Base-by-base conservation (phyloP, 176 grass and related monocot genomes). In the Dendrocalamus sinicus region DNA sequence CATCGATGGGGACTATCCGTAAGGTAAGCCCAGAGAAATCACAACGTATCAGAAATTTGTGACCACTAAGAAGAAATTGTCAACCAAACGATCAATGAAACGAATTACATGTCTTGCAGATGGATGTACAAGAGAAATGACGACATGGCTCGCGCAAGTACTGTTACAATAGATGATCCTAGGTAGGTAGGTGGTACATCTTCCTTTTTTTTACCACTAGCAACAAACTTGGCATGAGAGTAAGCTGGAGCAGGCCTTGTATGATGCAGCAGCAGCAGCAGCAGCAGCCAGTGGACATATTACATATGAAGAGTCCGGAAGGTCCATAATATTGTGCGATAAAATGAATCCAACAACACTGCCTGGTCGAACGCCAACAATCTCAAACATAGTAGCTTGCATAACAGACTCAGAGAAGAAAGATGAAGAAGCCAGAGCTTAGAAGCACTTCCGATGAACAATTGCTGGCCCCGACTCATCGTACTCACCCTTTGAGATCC, bases 371-470 rank as follows among this genome's bases (percentile, higher is more conserved):
- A 89, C 53, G 70, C 70, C 80, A 78, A 55, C 80, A 83, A 72
- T 88, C 73, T 88, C 66, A 83, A 88, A 83, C 73, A 72, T 69
- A 77, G 54, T 71, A 39, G 86, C 65, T 78, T 78, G 83, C 86
- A 88, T 43, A 30, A 30, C 8, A 76, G 87, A 46, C 73, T 72
- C 78, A 70, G 50, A 82, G 61, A 54, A 60, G 67, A 41, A 89
- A 89, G 77, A 44, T 16, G 26, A 73, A 81, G 26, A 51, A 51
- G 17, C 45, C 74, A 24, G 2, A 39, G 58, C 69, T 79, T 81
- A 89, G 83, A 89, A 89, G 83, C 88, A 89, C 83, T 89, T 89
- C 77, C 82, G 43, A 63, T 89, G 88, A 61, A 85, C 83, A 76
- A 89, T 89, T 8, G 82, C 50, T 46, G 87, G 87, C 39, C 87